A percentile compares a stretch with the other conserved stretches of the same genome.
phyloP scores from a whole-genome alignment of 305 asterid species.

The Solanum hybrid region DNA sequence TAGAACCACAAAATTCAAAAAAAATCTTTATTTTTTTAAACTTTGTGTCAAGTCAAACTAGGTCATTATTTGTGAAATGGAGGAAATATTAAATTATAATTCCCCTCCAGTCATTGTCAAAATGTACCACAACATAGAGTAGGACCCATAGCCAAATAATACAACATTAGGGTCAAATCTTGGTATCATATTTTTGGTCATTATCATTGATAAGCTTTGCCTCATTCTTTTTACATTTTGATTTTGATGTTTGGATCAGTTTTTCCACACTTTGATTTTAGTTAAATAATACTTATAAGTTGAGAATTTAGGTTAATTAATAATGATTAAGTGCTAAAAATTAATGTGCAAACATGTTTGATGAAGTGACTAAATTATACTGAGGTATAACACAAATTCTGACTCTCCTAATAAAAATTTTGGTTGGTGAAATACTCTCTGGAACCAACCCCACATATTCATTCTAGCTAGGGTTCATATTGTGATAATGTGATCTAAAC shows the following conservation, averaged over 20 bases:
- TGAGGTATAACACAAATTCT: background rate
- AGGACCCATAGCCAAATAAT: background rate
- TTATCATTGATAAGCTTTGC: background rate
- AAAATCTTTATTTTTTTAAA: no score
- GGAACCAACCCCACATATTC: background rate
- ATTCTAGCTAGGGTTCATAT: background rate
- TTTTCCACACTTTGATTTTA: background rate
- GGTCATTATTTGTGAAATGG: no score
- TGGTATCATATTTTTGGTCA: background rate
- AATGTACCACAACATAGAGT: background rate
- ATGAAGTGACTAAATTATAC: no score
- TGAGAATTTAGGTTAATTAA: background rate
- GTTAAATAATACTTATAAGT: background rate
- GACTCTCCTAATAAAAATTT: background rate
- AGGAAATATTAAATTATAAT: background rate
- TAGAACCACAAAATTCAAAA: no score
- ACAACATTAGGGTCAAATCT: background rate
- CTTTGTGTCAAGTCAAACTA: no score
- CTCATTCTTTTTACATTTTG: background rate
- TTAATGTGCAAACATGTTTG: background rate
- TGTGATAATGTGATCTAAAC: background rate
- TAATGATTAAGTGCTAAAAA: background rate
- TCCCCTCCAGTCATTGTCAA: background rate
- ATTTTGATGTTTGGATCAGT: background rate
- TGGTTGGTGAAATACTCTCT: background rate